Base-by-base conservation (phyloP, 1,284 basidiomycete species). In the Sanghuangporus baumii region DNA sequence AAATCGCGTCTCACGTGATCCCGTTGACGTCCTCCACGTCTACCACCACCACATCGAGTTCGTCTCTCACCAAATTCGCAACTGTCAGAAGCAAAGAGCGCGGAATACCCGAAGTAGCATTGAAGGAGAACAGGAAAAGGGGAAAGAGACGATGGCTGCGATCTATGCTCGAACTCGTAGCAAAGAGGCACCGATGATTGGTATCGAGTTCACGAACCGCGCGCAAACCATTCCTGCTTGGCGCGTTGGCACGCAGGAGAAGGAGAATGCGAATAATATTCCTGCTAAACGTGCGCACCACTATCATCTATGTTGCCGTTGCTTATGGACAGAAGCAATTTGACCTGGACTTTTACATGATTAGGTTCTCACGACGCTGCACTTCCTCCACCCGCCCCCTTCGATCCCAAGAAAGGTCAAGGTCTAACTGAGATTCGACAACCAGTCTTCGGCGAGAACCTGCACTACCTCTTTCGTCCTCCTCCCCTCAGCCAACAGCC, bases 201-300 rank as follows among this genome's bases (percentile, higher is more conserved):
- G 64, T 34, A 59, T 65, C 23, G 64, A 65, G 57, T 65, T 65
- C 51, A 65, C 64, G 46, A 65, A 62, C 31, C 64, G 64, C 16
- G 8, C 61, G 20, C 51, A 47, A n/a, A 60, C 60, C 2, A 59
- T 59, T 23, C 64, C 64, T n/a, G 64, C 52, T 6, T 65, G 64
- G 64, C 56, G 64, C 16, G 20, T 36, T 20, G 55, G 57, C 38
- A 43, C 50, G 56, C 37, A 50, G 26, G 47, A 61, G 8, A 62
- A 65, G 47, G 52, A 52, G 11, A 61, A 61, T 40, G 18, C 26
- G 14, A 20, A 50, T 11, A 46, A 37, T 55, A 31, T 58, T 14
- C 23, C 60, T 34, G 5, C 62, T 7, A 65, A 65, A 57, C 48
- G 64, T 65, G 40, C 37, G 63, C 41, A 31, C 2, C 47, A 41